phyloP scores from a whole-genome alignment of 352 stramenopile genomes.

The Phytophthora niederhauseri region DNA sequence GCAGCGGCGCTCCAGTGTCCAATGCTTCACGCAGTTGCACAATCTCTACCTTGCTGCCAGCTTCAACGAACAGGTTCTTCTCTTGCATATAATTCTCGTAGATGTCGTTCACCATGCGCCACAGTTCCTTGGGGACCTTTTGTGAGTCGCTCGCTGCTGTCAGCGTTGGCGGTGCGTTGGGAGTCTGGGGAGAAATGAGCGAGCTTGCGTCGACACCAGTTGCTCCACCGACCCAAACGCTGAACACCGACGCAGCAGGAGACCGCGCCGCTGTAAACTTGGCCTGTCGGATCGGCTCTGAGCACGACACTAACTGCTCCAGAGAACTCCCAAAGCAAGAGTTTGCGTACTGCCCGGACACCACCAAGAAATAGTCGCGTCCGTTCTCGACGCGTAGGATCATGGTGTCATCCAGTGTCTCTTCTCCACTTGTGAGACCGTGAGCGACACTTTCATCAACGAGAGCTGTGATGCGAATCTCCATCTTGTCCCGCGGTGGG shows the following conservation, averaged over 20 bases:
- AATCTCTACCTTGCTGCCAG: conserved; percentile 71
- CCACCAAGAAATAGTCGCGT: conserved; percentile 95
- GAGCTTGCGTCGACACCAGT: conserved; percentile 38
- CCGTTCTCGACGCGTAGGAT: conserved; percentile 97
- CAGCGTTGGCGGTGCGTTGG: conserved; percentile 43
- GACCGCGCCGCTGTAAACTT: conserved; percentile 36
- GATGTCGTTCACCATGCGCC: conserved; percentile 97
- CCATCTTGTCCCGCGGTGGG: conserved; percentile 73
- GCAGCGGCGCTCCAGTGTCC: conserved; percentile 92
- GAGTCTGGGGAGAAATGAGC: conserved; percentile 29
- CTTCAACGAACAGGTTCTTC: conserved; percentile 86
- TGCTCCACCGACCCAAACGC: conserved; percentile 44
- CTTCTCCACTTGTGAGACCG: conserved; percentile 87
- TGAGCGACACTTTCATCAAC: conserved; percentile 92
- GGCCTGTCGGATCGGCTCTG: conserved; percentile 84
- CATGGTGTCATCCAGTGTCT: conserved; percentile 97
- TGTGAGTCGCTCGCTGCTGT: conserved; percentile 39
- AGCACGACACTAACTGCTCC: conserved; percentile 93
- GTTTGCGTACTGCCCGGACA: conserved; percentile 92
- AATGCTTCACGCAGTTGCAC: conserved; percentile 89
- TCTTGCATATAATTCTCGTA: conserved; percentile 80
- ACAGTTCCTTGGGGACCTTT: conserved; percentile 97
- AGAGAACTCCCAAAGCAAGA: conserved; percentile 96
- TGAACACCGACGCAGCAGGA: conserved; percentile 48
- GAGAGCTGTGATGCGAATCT: conserved; percentile 92